Evolutionary conservation across 345 rosid species (phyloP).

Genomic region (Schrenkiella parvula): DNA sequence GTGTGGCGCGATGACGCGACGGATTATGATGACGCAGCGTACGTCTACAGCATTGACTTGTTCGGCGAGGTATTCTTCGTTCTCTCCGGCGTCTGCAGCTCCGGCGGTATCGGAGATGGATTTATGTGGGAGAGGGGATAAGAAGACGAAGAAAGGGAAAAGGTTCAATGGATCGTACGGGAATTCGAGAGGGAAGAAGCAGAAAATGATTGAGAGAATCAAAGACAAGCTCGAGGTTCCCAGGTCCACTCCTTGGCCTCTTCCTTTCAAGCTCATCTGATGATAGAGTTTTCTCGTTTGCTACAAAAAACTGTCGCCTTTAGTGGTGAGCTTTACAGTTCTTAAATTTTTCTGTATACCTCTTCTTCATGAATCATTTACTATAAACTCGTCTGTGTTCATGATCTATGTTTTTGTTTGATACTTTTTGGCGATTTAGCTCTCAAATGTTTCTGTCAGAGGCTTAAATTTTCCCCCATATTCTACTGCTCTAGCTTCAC

Average conservation of each 20-base stretch:
- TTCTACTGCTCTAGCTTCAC: not conserved
- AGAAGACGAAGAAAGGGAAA: slow-evolving; percentile 90
- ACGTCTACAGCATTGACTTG: slow-evolving; percentile 1
- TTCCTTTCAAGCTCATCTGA: slow-evolving; percentile 94
- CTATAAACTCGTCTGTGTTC: not conserved
- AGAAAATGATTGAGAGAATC: slow-evolving; percentile 84
- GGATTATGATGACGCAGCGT: slow-evolving; percentile 43
- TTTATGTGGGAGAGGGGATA: slow-evolving; percentile 88
- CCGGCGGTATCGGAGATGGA: slow-evolving; percentile 36
- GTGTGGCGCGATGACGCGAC: slow-evolving; percentile 58
- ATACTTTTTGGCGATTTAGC: not conserved
- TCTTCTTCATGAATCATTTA: not conserved
- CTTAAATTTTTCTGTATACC: not conserved
- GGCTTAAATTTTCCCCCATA: not conserved
- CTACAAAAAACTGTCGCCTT: not conserved
- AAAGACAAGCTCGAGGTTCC: slow-evolving; percentile 91
- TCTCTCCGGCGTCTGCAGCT: slow-evolving; percentile 20
- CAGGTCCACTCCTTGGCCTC: slow-evolving; percentile 99
- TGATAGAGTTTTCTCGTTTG: not conserved
- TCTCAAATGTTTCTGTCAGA: not conserved
- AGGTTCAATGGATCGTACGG: slow-evolving; percentile 88
- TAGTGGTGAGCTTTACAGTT: not conserved
- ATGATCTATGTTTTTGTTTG: not conserved
- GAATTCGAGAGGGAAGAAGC: slow-evolving; percentile 80
- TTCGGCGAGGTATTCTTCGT: slow-evolving; percentile 1